Evolutionary conservation across 202 grass and related monocot species (phyloP), one percentile per base, ranked within the genome.

Genomic region (Schoenoplectus tabernaemontani): DNA sequence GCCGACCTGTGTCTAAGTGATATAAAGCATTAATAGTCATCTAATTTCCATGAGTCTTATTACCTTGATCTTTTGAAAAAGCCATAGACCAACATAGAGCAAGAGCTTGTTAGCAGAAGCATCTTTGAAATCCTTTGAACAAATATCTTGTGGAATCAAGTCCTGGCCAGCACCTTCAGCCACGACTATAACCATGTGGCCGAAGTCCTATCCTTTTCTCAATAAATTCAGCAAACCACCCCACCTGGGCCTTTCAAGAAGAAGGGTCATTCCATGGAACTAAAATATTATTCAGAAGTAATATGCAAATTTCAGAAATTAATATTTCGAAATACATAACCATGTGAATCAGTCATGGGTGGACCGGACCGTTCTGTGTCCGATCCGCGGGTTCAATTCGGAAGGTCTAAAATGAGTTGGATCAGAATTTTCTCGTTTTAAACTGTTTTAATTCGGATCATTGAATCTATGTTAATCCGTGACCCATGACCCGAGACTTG

Each of bases 171-270:
- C 95, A 83, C 95, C 95, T 87, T 97, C 95, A 48, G 95, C 95
- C 77, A 97, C 87, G 56, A 98, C 95, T 61, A 98, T 94, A 61
- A 98, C 95, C 95, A 98, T 98, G 81, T 98, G 95, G 11, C 91
- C 91, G 20, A 84, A 87, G 6, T 98, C 95, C 84, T 98, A 98
- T 83, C 23, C 89, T 83, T 75, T 92, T 98, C 59, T 98, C 95
- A 51, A 98, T 86, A 64, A 85, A 92, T 83, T 61, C 89, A 87
- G 86, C 82, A 98, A 85, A 41, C n/a, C n/a, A n/a, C n/a, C n/a
- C 95, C 91, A 72, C 95, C 91, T 59, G 88, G 88, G 56, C 95
- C 91, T 54, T 98, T 91, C 46, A 98, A 59, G 81, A 87, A 90
- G 87, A 98, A 98, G 63, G 91, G 91, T 30, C 91, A 98, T 62